phyloP scores from a whole-genome alignment of 495 filamentous ascomycete species.

The Annulohypoxylon moriforme region DNA sequence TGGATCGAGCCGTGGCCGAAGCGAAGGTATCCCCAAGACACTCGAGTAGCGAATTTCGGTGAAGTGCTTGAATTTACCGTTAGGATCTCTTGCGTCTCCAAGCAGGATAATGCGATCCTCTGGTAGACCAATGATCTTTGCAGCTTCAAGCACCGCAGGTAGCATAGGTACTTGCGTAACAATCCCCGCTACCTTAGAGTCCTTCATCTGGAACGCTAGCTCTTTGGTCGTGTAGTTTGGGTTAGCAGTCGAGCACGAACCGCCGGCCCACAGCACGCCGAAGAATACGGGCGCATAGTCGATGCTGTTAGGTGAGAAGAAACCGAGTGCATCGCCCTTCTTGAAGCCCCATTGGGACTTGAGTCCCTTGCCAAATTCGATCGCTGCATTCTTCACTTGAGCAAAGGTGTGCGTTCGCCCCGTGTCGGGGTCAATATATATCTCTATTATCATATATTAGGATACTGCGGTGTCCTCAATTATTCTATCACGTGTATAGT shows the following conservation, averaged over 20 bases:
- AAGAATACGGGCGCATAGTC: conserved; percentile 78
- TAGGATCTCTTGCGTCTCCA: conserved; percentile 75
- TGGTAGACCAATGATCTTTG: conserved; percentile 72
- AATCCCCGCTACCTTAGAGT: conserved; percentile 80
- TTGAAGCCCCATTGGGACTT: conserved; percentile 77
- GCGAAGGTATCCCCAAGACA: conserved; percentile 53
- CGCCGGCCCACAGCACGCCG: conserved; percentile 87
- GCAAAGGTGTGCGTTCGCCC: conserved; percentile 78
- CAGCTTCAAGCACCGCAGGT: conserved; percentile 71
- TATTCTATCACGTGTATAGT: not conserved
- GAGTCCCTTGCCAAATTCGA: conserved; percentile 84
- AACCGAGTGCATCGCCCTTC: conserved; percentile 79
- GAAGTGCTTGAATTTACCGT: conserved; percentile 77
- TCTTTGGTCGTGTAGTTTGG: conserved; percentile 88
- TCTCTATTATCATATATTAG: conserved; percentile 63
- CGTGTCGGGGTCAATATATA: conserved; percentile 82
- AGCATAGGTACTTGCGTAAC: conserved; percentile 75
- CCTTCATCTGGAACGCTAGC: conserved; percentile 86
- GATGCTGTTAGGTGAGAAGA: conserved; percentile 80
- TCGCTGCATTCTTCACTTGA: conserved; percentile 70
- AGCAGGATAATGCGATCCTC: conserved; percentile 78
- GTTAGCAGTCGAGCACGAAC: conserved; percentile 83
- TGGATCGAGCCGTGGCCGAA: conserved; percentile 59
- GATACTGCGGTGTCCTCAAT: not conserved
- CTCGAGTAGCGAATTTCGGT: conserved; percentile 72